phyloP scores from a whole-genome alignment of 805 yeast genomes.

The Kazachstania psychrophila region DNA sequence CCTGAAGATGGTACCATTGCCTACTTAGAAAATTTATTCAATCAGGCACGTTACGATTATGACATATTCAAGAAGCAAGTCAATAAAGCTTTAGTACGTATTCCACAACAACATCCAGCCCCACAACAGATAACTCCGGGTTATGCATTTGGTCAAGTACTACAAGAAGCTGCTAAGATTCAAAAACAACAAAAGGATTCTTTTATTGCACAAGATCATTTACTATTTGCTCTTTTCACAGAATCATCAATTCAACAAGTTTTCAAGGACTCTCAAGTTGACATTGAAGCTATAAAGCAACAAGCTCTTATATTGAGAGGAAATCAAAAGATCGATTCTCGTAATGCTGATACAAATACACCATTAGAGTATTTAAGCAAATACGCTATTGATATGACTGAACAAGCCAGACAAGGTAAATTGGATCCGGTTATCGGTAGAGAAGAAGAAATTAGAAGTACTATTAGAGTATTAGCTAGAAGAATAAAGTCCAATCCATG shows the following conservation, averaged over 20 bases:
- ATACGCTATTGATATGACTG: constrained; percentile 90
- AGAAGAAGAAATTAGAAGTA: constrained; percentile 94
- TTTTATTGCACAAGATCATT: constrained; percentile 89
- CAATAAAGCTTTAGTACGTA: constrained; percentile 69
- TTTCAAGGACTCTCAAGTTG: constrained; percentile 63
- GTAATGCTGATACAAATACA: constrained; percentile 86
- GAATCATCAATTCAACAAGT: constrained; percentile 62
- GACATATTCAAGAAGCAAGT: constrained; percentile 67
- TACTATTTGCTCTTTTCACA: constrained; percentile 74
- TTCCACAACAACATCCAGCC: constrained; percentile 84
- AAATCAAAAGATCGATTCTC: constrained; percentile 80
- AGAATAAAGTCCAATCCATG: constrained; percentile 96
- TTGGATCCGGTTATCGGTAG: constrained; percentile 98
- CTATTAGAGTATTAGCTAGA: constrained; percentile 91
- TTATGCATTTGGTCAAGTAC: constrained; percentile 64
- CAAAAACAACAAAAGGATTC: constrained; percentile 83
- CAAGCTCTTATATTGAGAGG: constrained; percentile 82
- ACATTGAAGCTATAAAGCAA: constrained; percentile 60
- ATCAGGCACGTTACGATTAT: constrained; percentile 86
- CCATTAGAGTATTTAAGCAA: constrained; percentile 76
- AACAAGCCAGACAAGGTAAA: constrained; percentile 85
- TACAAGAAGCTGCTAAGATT: constrained; percentile 66
- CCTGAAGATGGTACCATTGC: constrained; percentile 45
- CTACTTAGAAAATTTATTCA: constrained; percentile 73
- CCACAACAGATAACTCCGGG: constrained; percentile 74